Base-by-base conservation (phyloP, 1,139 yeast species). In the Lodderomyces orthopsilosis region DNA sequence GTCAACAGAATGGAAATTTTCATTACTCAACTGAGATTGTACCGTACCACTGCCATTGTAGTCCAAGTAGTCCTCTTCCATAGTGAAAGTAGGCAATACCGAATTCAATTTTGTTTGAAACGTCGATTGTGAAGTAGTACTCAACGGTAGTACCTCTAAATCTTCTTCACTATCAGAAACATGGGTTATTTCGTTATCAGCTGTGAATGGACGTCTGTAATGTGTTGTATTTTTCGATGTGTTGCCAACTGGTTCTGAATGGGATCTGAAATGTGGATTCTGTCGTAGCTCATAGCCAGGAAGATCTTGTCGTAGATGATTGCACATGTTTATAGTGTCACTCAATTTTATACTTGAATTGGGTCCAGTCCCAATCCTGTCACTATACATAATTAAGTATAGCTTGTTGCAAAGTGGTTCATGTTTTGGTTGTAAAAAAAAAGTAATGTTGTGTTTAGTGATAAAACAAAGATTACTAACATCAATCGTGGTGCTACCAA, bases 151-250 rank as follows among this genome's bases (percentile, higher is more conserved):
- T 36, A 43, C 41, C 8, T 45, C 40, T 3, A 42, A 15, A 39
- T 51, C 55, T 6, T 49, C 55, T 41, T 51, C 55, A 35, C 55
- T 51, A 38, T 51, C 55, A 17, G 47, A 51, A 12, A 51, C 18
- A 23, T 38, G 42, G 5, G 47, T 37, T 23, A 27, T 6, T 15
- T 49, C 50, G 9, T 43, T 43, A 26, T 37, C 40, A 17, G 35
- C 35, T 2, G 46, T 24, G n/a, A 17, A 23, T 13, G 40, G 21
- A 10, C 21, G 28, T 26, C 17, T 5, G 5, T 15, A 13, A 3
- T 36, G 38, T 7, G 38, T 24, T n/a, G 13, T 2, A 15, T 5
- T 30, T 30, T 9, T 24, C 4, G 34, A 12, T 4, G 4, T 27
- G 32, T n/a, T 27, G 34, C 17, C 15, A 4, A 30, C 4, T 30